Conservation (phyloP, 352 stramenopile genomes). For the Phytophthora pisi region DNA sequence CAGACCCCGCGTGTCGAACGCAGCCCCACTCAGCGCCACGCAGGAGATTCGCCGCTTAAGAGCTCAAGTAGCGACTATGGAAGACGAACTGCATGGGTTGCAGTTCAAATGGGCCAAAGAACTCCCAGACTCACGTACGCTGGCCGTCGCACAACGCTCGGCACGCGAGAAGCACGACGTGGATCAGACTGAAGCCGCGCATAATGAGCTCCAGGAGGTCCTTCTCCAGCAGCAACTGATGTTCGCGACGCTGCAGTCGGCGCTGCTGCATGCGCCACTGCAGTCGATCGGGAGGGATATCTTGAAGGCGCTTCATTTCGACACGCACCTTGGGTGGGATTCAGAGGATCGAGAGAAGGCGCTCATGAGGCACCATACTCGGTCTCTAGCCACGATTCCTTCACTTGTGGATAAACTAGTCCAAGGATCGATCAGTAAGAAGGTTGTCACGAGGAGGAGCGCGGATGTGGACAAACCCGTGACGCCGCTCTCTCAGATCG, state of each 20-base stretch:
- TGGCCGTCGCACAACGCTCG: constrained; percentile 22
- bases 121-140: constrained; percentile 25
- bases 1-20: constrained; percentile 17
- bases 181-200: constrained; percentile 16
- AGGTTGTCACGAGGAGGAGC: constrained; percentile 8
- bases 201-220: constrained; percentile 30
- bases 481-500: constrained; percentile 36
- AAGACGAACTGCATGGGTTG: constrained; percentile 31
- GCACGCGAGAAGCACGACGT: constrained; percentile 30
- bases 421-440: constrained; percentile 28
- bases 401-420: constrained; percentile 25
- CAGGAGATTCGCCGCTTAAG: constrained; percentile 36
- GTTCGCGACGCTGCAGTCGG: constrained; percentile 40
- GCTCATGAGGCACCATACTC: constrained; percentile 26
- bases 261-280: constrained; percentile 32
- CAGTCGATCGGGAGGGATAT: constrained; percentile 29
- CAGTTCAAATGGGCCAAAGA: constrained; percentile 27
- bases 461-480: neutral
- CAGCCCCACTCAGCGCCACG: constrained; percentile 18
- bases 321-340: constrained; percentile 29
- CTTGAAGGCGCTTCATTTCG: constrained; percentile 33
- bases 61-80: constrained; percentile 36
- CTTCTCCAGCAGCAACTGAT: constrained; percentile 41
- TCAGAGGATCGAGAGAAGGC: constrained; percentile 11
- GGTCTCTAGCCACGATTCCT: constrained; percentile 25